These are phyloP conservation scores for Debaryomyces singareniensis DNA, from an alignment of 1,139 yeast species.

Conservation along the genomic window DNA sequence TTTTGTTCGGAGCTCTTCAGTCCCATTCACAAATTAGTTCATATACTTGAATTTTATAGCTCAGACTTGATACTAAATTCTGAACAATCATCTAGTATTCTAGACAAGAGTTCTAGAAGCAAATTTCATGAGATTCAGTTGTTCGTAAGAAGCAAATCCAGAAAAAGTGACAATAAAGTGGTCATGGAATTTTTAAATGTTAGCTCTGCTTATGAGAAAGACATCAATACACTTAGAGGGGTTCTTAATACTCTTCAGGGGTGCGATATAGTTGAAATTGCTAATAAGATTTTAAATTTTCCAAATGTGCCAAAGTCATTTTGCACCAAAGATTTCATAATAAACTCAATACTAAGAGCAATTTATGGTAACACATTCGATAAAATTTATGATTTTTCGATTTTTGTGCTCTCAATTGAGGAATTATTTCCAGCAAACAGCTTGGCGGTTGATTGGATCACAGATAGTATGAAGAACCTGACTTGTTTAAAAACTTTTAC, in stretches of 20 bases:
- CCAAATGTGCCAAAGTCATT: slow-evolving; percentile 1
- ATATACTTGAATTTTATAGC: too few species aligned
- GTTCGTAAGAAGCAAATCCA: too few species aligned
- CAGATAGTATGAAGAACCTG: not conserved
- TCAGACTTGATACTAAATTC: too few species aligned
- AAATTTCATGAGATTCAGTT: too few species aligned
- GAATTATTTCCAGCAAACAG: too few species aligned
- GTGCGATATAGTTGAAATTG: slow-evolving; percentile 1
- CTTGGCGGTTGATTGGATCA: not conserved
- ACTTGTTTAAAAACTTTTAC: slow-evolving; percentile 1
- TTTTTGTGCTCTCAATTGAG: not conserved
- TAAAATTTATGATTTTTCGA: not conserved
- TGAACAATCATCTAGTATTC: too few species aligned
- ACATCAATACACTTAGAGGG: slow-evolving; percentile 1
- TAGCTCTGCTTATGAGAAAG: slow-evolving; percentile 2
- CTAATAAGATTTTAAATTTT: slow-evolving; percentile 1
- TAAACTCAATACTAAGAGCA: slow-evolving; percentile 1
- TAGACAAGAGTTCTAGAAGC: too few species aligned
- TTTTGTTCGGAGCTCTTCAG: too few species aligned
- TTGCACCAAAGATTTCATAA: slow-evolving; percentile 1
- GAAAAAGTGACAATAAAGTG: too few species aligned
- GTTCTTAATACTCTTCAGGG: slow-evolving; percentile 2
- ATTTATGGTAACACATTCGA: not conserved
- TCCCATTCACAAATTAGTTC: too few species aligned
- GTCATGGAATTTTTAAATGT: not conserved